A percentile compares a stretch with the other conserved stretches of the same genome.
phyloP scores from a whole-genome alignment of 2,329 filamentous ascomycete genomes.

The Elsinoe australis region DNA sequence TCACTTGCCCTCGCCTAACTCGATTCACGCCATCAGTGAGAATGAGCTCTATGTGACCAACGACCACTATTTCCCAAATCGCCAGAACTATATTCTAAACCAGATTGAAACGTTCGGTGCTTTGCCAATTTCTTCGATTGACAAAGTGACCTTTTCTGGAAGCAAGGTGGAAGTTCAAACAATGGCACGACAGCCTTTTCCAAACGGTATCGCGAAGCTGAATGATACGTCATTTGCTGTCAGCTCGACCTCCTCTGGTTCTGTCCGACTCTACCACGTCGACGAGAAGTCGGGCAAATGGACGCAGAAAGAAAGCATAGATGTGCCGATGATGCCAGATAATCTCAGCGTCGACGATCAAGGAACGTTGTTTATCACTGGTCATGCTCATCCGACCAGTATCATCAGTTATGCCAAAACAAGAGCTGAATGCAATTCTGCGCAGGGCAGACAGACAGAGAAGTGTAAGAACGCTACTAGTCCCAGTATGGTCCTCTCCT shows the following conservation, averaged over 20 bases:
- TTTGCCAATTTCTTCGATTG: constrained; percentile 32
- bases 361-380: constrained; percentile 36
- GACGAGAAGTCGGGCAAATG: constrained; percentile 18
- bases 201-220: constrained; percentile 36
- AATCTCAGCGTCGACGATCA: constrained; percentile 34
- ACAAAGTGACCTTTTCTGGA: constrained; percentile 26
- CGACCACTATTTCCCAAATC: constrained; percentile 35
- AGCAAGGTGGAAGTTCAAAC: constrained; percentile 17
- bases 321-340: constrained; percentile 31
- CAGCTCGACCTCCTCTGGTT: constrained; percentile 31
- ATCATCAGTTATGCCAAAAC: constrained; percentile 25
- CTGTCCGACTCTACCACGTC: constrained; percentile 32
- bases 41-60: constrained; percentile 36
- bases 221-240: constrained; percentile 35
- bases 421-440: constrained; percentile 22
- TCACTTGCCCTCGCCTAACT: constrained; percentile 33
- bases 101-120: constrained; percentile 35
- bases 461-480: constrained; percentile 24
- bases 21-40: constrained; percentile 30
- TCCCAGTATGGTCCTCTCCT: constrained; percentile 35
- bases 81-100: constrained; percentile 25
- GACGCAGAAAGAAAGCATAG: constrained; percentile 20
- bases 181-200: constrained; percentile 33
- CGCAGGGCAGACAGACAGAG: constrained; percentile 19
- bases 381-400: constrained; percentile 34